Conservation (phyloP, 371 early-diverging fungal species). For the Haplosporangium sp. region DNA sequence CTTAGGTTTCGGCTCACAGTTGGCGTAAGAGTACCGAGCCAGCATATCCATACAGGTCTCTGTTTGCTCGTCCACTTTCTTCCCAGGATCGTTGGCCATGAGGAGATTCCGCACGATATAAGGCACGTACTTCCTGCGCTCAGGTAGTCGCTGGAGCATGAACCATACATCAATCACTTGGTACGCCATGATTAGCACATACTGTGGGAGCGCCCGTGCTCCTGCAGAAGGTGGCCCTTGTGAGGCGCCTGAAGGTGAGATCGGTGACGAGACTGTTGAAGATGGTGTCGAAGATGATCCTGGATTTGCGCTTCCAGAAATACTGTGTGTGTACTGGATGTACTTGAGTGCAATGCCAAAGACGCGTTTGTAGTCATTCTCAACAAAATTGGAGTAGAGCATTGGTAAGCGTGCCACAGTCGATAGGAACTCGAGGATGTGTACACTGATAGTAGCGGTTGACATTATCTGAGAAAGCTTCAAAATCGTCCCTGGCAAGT, state of each 20-base stretch:
- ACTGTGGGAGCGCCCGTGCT: constrained; percentile 71
- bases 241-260: constrained; percentile 20
- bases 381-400: constrained; percentile 85
- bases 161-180: constrained; percentile 93
- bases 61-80: constrained; percentile 77
- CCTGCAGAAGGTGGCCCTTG: constrained; percentile 44
- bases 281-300: constrained; percentile 39
- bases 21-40: constrained; percentile 83
- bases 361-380: constrained; percentile 86
- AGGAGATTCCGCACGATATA: constrained; percentile 84
- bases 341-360: constrained; percentile 94
- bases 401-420: constrained; percentile 84
- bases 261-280: constrained; percentile 23
- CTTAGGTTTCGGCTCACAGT: constrained; percentile 71
- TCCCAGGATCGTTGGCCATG: constrained; percentile 58
- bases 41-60: constrained; percentile 95
- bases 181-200: constrained; percentile 90
- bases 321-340: constrained; percentile 77
- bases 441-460: constrained; percentile 81
- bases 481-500: constrained; percentile 76
- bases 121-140: constrained; percentile 83
- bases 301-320: constrained; percentile 29
- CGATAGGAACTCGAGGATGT: constrained; percentile 91
- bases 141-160: constrained; percentile 76
- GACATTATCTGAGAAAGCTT: constrained; percentile 89